A percentile compares a stretch with the other conserved stretches of the same genome.
phyloP scores from a whole-genome alignment of 495 filamentous ascomycete species.

The Annulohypoxylon nitens region DNA sequence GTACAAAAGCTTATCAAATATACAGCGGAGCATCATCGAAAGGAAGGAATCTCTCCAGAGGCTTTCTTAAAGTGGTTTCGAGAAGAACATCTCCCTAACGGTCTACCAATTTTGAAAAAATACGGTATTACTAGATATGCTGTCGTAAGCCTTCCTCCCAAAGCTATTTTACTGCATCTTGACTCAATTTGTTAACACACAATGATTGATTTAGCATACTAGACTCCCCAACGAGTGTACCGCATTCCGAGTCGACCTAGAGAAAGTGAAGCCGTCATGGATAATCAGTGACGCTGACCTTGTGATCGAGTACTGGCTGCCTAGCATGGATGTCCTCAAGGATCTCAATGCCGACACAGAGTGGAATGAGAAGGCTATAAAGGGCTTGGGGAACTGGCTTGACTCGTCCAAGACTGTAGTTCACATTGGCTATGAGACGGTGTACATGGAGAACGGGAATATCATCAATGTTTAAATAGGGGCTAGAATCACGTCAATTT shows the following conservation, averaged over 20 bases:
- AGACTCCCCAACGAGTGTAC: background rate
- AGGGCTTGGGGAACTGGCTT: conserved; percentile 25
- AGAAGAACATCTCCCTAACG: conserved; percentile 19
- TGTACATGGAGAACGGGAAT: conserved; percentile 28
- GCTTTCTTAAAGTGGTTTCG: conserved; percentile 32
- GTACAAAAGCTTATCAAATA: conserved; percentile 31
- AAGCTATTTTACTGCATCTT: background rate
- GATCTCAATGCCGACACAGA: conserved; percentile 26
- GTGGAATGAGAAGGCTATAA: conserved; percentile 27
- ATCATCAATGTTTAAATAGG: conserved; percentile 12
- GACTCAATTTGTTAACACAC: background rate
- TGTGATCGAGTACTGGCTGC: conserved; percentile 33
- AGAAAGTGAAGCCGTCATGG: conserved; percentile 22
- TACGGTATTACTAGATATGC: conserved; percentile 34
- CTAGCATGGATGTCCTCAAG: conserved; percentile 13
- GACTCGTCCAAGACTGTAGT: conserved; percentile 20
- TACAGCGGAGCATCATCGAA: conserved; percentile 36
- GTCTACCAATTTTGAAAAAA: conserved; percentile 32
- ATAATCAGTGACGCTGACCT: conserved; percentile 33
- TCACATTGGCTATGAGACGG: conserved; percentile 22
- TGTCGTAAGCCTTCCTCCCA: conserved; percentile 20
- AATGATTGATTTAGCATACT: conserved; percentile 10
- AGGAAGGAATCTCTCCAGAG: conserved; percentile 32
- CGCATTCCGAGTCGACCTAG: conserved; percentile 17
- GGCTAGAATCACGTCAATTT: no score